phyloP scores from a whole-genome alignment of 2,329 filamentous ascomycete species.

The Chrysoporthe deuterocubensis region DNA sequence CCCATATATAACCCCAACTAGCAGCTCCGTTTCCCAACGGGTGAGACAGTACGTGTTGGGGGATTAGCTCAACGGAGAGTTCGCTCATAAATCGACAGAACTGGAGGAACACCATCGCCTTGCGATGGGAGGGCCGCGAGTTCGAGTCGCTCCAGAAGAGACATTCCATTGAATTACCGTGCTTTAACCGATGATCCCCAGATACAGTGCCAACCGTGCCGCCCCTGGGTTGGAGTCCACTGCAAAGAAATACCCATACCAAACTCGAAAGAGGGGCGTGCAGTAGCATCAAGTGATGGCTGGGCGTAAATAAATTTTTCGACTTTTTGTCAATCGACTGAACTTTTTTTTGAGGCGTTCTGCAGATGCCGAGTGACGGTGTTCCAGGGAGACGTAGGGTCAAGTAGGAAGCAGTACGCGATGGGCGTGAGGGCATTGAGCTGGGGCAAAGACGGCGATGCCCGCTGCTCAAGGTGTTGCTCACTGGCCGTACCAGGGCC shows the following conservation, averaged over 20 bases:
- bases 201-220: conserved; percentile 7
- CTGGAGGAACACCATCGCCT: neutral
- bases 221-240: conserved; percentile 3
- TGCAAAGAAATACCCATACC: conserved; percentile 4
- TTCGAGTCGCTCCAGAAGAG: neutral
- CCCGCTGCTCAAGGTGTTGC: neutral
- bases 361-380: neutral
- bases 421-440: neutral
- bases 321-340: neutral
- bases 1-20: neutral
- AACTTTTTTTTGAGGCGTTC: neutral
- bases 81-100: neutral
- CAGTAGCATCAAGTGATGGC: neutral
- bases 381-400: no score
- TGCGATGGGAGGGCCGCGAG: neutral
- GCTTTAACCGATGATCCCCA: conserved; percentile 7
- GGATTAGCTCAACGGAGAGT: neutral
- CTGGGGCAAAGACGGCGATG: neutral
- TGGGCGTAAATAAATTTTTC: neutral
- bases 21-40: neutral
- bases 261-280: conserved; percentile 4
- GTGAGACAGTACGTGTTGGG: neutral
- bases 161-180: conserved; percentile 9
- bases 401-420: no score
- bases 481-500: conserved; percentile 28